Evolutionary conservation across 192 early-diverging fungal species (phyloP).

Genomic region (Coemansia guatemalensis): DNA sequence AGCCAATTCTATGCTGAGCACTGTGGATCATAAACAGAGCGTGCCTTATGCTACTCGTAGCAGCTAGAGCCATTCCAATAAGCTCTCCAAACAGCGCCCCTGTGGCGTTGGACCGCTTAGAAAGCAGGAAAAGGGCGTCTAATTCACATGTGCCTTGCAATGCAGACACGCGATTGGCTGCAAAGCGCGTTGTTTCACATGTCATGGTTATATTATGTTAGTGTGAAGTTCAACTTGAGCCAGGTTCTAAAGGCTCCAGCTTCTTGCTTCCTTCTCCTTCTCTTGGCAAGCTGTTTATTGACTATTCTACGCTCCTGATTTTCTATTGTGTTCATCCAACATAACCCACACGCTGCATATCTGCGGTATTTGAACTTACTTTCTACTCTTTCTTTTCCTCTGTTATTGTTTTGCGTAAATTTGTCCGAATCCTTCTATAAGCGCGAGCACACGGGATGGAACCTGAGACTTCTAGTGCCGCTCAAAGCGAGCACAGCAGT

Average conservation of each 20-base stretch:
- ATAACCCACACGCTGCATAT: neutral
- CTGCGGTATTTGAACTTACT: neutral
- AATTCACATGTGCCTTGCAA: neutral
- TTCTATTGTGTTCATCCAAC: neutral
- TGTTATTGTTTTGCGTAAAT: neutral
- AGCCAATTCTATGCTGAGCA: neutral
- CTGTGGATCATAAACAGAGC: neutral
- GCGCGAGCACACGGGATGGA: neutral
- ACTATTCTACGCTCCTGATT: neutral
- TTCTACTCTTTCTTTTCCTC: neutral
- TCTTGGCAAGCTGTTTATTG: neutral
- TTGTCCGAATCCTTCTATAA: neutral
- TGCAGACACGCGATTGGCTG: neutral
- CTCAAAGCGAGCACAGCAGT: neutral
- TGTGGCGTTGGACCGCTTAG: neutral
- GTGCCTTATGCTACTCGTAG: neutral
- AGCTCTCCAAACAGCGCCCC: neutral
- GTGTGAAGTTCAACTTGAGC: neutral
- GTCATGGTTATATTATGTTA: neutral
- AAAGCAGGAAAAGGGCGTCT: neutral
- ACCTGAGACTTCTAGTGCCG: neutral
- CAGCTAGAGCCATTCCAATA: neutral
- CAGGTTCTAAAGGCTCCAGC: too few relatives aligned
- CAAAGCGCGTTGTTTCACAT: constrained; percentile 4
- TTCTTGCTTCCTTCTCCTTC: neutral